A percentile compares a stretch with the other conserved stretches of the same genome.
Evolutionary conservation across 306 rosid genomes (phyloP).

Genomic region (Quercus cerris): DNA sequence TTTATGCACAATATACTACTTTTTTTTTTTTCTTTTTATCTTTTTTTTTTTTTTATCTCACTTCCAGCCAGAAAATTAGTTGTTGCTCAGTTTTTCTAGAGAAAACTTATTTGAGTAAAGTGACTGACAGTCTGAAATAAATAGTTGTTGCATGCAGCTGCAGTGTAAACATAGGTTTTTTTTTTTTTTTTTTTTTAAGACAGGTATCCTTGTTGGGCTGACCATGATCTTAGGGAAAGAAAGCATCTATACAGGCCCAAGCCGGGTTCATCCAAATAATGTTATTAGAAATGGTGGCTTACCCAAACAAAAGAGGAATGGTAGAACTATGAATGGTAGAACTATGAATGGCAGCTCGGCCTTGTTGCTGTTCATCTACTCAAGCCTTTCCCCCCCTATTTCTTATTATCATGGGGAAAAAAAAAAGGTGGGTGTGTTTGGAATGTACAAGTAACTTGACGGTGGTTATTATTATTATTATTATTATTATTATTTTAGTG

Average conservation of each 20-base stretch:
- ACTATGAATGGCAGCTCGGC: not conserved
- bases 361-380: not conserved
- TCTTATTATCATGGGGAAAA: not conserved
- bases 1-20: no score
- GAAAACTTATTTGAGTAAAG: no score
- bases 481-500: no score
- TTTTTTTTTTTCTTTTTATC: no score
- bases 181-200: no score
- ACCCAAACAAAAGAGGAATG: not conserved
- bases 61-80: not conserved
- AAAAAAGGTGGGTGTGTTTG: not conserved
- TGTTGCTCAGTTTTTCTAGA: not conserved
- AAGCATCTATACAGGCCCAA: not conserved
- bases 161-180: no score
- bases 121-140: no score
- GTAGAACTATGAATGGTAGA: not conserved
- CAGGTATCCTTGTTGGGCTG: not conserved
- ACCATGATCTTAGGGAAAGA: not conserved
- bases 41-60: not conserved
- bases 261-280: no score
- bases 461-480: not conserved
- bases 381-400: not conserved
- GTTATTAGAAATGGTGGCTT: not conserved
- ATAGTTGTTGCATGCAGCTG: no score
- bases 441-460: not conserved